Percentiles rank a stretch among this genome's conserved stretches.
These are phyloP conservation scores for Ramichloridium luteum DNA, from an alignment of 2,329 filamentous ascomycete species.

Conservation along the genomic window DNA sequence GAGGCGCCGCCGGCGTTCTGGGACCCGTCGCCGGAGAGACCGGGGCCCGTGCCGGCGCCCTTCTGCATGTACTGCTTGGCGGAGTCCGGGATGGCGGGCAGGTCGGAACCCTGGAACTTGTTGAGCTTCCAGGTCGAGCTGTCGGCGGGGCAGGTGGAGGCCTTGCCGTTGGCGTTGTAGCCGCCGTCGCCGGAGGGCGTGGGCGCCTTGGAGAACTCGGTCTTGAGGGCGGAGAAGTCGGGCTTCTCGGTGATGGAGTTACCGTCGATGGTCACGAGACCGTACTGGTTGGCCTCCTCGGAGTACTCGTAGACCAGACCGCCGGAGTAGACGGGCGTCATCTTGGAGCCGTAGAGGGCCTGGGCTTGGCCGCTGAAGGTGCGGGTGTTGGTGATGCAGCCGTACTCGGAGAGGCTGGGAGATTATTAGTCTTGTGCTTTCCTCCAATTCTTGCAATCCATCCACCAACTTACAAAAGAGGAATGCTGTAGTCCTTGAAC, in stretches of 20 bases:
- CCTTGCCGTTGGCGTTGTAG: constrained; percentile 42
- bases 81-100: constrained; percentile 45
- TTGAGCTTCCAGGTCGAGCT: constrained; percentile 45
- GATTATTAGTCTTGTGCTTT: constrained; percentile 11
- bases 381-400: constrained; percentile 73
- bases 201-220: constrained; percentile 37
- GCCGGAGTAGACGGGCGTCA: constrained; percentile 86
- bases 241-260: constrained; percentile 38
- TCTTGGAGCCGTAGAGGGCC: constrained; percentile 67
- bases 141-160: constrained; percentile 43
- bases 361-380: constrained; percentile 62
- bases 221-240: constrained; percentile 51
- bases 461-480: constrained; percentile 57
- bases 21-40: constrained; percentile 44
- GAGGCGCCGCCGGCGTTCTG: constrained; percentile 43
- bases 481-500: constrained; percentile 75
- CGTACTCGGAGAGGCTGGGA: constrained; percentile 70
- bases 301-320: constrained; percentile 95
- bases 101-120: constrained; percentile 31
- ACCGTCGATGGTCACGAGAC: constrained; percentile 57
- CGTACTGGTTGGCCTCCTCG: constrained; percentile 64
- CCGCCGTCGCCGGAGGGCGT: constrained; percentile 46
- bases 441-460: no score
- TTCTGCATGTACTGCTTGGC: constrained; percentile 45
- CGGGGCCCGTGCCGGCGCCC: constrained; percentile 45